These are phyloP conservation scores for Naegleria fowleri DNA, from an alignment of 208 protist genomes.

Conservation along the genomic window DNA sequence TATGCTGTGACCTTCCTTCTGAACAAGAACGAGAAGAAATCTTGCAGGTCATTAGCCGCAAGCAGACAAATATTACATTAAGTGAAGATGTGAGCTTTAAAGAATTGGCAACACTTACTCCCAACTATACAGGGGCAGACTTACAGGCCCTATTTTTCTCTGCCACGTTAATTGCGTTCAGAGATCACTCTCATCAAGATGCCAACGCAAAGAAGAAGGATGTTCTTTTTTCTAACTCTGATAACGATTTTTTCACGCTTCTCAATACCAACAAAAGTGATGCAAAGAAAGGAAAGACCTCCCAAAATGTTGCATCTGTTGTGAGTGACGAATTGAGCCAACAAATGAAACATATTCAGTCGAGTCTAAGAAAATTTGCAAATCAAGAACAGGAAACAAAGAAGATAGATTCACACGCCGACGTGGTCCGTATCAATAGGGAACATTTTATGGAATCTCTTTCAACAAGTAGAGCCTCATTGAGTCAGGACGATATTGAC, in stretches of 20 bases:
- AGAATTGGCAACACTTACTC: conserved; percentile 30
- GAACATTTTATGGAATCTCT: not conserved
- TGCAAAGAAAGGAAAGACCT: not conserved
- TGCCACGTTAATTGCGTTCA: not conserved
- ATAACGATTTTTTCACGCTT: not conserved
- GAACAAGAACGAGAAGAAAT: conserved; percentile 60
- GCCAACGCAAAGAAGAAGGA: not conserved
- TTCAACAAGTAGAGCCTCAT: not conserved
- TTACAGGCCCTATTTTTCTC: conserved; percentile 32
- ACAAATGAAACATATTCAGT: not conserved
- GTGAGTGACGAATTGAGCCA: not conserved
- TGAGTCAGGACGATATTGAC: not conserved
- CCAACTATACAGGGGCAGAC: conserved; percentile 48
- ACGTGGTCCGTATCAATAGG: not conserved
- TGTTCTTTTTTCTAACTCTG: not conserved
- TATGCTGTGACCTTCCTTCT: conserved; percentile 73
- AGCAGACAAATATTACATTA: conserved; percentile 36
- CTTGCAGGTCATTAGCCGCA: not conserved
- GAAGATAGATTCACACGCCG: not conserved
- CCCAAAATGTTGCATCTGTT: too few species aligned
- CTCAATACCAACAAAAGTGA: not conserved
- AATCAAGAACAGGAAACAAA: not conserved
- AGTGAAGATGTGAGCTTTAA: conserved; percentile 28
- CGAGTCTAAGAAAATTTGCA: not conserved
- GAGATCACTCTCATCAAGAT: not conserved